These are phyloP conservation scores for Psilocybe mexicana DNA, from an alignment of 1,284 basidiomycete species.

Conservation along the genomic window DNA sequence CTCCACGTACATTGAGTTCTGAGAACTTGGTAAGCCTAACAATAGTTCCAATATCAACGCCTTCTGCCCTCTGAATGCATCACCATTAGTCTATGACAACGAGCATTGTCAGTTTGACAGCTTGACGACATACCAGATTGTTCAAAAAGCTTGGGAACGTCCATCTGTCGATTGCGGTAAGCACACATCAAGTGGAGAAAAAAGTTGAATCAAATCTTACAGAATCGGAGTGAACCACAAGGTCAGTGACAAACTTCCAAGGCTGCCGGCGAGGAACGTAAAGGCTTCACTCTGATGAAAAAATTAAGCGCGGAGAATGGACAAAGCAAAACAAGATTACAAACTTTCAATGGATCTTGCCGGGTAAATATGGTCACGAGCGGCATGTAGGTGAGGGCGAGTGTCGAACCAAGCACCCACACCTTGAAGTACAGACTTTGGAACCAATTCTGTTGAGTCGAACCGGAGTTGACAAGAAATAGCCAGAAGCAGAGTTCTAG, in stretches of 20 bases:
- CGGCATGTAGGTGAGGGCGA: slow-evolving; percentile 69
- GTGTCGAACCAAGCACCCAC: slow-evolving; percentile 63
- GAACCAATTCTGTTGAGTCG: slow-evolving; percentile 72
- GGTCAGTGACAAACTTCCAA: slow-evolving; percentile 67
- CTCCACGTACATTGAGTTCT: slow-evolving; percentile 66
- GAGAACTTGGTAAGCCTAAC: slow-evolving; percentile 75
- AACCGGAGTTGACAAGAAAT: slow-evolving; percentile 68
- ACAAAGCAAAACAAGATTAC: slow-evolving; percentile 18
- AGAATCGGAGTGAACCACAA: slow-evolving; percentile 71
- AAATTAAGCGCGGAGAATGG: neutral
- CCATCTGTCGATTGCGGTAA: slow-evolving; percentile 41
- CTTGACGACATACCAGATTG: slow-evolving; percentile 48
- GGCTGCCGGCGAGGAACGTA: slow-evolving; percentile 64
- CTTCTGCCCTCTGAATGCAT: slow-evolving; percentile 45
- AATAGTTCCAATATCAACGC: slow-evolving; percentile 62
- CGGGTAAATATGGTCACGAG: slow-evolving; percentile 64
- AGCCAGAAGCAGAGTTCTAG: slow-evolving; percentile 81
- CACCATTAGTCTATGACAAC: neutral
- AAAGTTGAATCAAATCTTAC: slow-evolving; percentile 35
- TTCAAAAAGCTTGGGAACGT: slow-evolving; percentile 65
- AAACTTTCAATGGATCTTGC: slow-evolving; percentile 55
- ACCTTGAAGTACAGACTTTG: slow-evolving; percentile 67
- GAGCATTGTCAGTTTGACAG: neutral
- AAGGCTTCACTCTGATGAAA: slow-evolving; percentile 61
- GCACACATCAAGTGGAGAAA: slow-evolving; percentile 5